These are phyloP conservation scores for Pyrenopolyporus hunteri DNA, from an alignment of 495 filamentous ascomycete genomes.

Conservation along the genomic window DNA sequence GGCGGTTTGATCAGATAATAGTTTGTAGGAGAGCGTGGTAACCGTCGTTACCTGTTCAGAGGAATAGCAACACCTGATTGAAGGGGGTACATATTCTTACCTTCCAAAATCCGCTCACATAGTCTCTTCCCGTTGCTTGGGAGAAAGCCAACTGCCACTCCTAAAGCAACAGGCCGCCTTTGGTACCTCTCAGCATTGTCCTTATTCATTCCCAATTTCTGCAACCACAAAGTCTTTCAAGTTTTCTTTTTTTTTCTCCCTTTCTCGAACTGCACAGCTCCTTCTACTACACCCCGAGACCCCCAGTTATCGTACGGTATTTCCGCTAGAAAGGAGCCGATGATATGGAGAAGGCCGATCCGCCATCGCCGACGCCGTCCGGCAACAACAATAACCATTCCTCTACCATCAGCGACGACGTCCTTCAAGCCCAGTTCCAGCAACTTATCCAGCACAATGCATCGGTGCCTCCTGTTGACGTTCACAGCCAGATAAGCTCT, in stretches of 20 bases:
- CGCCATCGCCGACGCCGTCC: slow-evolving; percentile 52
- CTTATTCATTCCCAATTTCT: slow-evolving; percentile 1
- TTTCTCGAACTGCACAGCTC: not conserved
- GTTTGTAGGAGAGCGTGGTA: not conserved
- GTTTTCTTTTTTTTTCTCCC: not conserved
- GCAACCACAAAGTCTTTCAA: not conserved
- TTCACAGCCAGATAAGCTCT: slow-evolving; percentile 44
- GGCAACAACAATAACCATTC: slow-evolving; percentile 22
- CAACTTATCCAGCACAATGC: slow-evolving; percentile 58
- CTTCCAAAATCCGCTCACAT: too few relatives aligned
- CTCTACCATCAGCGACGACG: slow-evolving; percentile 39
- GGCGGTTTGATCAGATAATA: not conserved
- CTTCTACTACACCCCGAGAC: not conserved
- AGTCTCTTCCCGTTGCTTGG: too few relatives aligned
- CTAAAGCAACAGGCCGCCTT: too few relatives aligned
- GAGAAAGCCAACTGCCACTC: too few relatives aligned
- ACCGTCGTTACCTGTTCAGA: slow-evolving; percentile 1
- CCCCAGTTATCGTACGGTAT: not conserved
- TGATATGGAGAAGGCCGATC: slow-evolving; percentile 47
- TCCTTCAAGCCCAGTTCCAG: slow-evolving; percentile 54
- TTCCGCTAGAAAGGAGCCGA: slow-evolving; percentile 13
- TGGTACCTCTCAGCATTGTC: slow-evolving; percentile 6
- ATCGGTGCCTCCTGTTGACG: slow-evolving; percentile 34
- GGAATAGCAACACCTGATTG: not conserved
- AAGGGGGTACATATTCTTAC: not conserved